These are phyloP conservation scores for Yarrowia sp. DNA, from an alignment of 805 yeast genomes.

Conservation along the genomic window DNA sequence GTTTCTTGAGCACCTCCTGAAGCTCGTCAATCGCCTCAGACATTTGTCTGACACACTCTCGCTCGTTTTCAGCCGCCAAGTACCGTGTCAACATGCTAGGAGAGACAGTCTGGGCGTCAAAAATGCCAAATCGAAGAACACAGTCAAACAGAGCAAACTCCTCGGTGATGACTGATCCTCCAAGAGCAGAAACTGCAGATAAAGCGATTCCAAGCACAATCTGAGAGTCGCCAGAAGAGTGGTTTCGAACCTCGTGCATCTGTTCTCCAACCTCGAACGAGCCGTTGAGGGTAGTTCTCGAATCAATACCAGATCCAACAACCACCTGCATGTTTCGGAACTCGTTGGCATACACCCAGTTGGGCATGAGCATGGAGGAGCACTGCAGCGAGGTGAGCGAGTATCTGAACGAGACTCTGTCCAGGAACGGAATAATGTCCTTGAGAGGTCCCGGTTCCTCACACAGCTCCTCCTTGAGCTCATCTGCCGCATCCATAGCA, in stretches of 20 bases:
- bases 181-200: background rate
- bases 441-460: constrained; percentile 19
- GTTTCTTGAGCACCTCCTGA: background rate
- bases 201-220: constrained; percentile 25
- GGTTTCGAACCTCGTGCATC: constrained; percentile 32
- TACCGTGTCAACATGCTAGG: constrained; percentile 22
- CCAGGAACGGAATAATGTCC: constrained; percentile 31
- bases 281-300: constrained; percentile 22
- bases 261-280: constrained; percentile 30
- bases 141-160: constrained; percentile 11
- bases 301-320: constrained; percentile 19
- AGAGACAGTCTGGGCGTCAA: constrained; percentile 28
- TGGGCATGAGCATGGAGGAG: constrained; percentile 24
- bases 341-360: constrained; percentile 37
- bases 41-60: constrained; percentile 3
- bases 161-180: constrained; percentile 17
- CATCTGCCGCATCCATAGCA: constrained; percentile 3
- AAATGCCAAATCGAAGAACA: constrained; percentile 20
- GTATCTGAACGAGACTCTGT: constrained; percentile 25
- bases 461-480: constrained; percentile 17
- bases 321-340: constrained; percentile 23
- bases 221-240: constrained; percentile 2
- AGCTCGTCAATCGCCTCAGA: background rate
- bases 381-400: constrained; percentile 13
- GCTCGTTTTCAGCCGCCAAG: constrained; percentile 12